These are phyloP conservation scores for Mycena rosella DNA, from an alignment of 768 basidiomycete species.

Conservation along the genomic window DNA sequence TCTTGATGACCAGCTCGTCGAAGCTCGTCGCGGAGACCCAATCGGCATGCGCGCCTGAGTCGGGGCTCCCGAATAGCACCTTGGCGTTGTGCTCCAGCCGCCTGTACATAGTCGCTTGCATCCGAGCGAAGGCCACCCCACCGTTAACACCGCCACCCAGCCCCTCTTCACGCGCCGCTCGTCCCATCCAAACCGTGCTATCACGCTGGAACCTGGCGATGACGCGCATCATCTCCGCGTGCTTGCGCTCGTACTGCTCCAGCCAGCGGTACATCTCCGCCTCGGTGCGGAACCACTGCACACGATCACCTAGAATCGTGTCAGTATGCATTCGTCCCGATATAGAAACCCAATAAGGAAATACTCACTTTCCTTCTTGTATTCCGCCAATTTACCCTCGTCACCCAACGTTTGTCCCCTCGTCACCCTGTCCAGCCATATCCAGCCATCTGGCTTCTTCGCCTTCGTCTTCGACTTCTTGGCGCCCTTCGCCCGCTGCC, in stretches of 20 bases:
- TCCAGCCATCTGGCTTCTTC: neutral
- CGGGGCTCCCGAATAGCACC: conserved; percentile 1
- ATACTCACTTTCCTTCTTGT: neutral
- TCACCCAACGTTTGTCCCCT: neutral
- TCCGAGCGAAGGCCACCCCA: neutral
- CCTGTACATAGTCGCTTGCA: conserved; percentile 15
- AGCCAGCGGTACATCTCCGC: too few species aligned
- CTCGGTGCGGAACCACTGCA: too few species aligned
- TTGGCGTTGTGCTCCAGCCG: conserved; percentile 15
- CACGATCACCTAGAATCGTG: neutral
- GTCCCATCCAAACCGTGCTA: too few species aligned
- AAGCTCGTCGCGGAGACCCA: neutral
- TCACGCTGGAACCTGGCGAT: too few species aligned
- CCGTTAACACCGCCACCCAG: neutral
- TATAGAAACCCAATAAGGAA: neutral
- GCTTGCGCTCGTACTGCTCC: too few species aligned
- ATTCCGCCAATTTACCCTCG: neutral
- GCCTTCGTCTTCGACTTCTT: neutral
- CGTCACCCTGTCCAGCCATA: neutral
- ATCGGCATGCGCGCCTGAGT: conserved; percentile 14
- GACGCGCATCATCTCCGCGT: too few species aligned
- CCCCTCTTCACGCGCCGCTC: too few species aligned
- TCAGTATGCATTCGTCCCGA: neutral
- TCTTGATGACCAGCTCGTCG: too few species aligned
- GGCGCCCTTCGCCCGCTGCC: neutral